Base-by-base conservation (phyloP, 2,329 filamentous ascomycete genomes). In the Blastomyces percursus region DNA sequence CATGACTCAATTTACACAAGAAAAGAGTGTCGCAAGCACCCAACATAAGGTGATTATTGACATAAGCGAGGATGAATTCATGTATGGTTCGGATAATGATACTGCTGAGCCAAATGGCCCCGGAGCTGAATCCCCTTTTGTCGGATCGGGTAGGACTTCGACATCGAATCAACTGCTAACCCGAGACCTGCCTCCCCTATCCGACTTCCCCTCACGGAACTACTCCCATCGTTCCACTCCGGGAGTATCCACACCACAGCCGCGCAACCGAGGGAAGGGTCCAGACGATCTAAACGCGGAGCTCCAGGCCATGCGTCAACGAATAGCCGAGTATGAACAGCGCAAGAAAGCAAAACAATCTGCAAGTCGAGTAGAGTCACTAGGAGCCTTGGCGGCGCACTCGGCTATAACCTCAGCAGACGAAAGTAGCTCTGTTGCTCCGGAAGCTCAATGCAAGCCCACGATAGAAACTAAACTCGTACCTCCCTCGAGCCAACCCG, bases 11-110 rank as follows among this genome's bases (percentile, higher is more conserved):
- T 86, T 87, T 68, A 83, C 82, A 14, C 83, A 86, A 54, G 79
- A 78, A 56, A 79, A 60, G 30, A 59, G 61, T n/a, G 54, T 40
- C 3, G 61, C 64, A 7, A 63, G 80, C 30, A 77, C 82, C 60
- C 80, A 86, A 30, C 80, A 85, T 59, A 82, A 82, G 2, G 82
- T 96, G 60, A 83, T 96, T 48, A 96, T 96, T 67, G 85, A 95
- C 66, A 87, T 95, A 48, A 96, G 90, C 71, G 92, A 96, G 35
- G 84, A 87, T 66, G 85, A 87, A 56, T 62, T 63, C 42, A 64
- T 68, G 60, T 65, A 65, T 65, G 65, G 59, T 46, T 61, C 65
- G 46, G 63, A 65, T 61, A 57, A n/a, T 16, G 59, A 52, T 27
- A 11, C 21, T 30, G 11, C 56, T 35, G 56, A 46, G 27, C 40